These are phyloP conservation scores for Fusarium circinatum DNA, from an alignment of 2,329 filamentous ascomycete species.

Conservation along the genomic window DNA sequence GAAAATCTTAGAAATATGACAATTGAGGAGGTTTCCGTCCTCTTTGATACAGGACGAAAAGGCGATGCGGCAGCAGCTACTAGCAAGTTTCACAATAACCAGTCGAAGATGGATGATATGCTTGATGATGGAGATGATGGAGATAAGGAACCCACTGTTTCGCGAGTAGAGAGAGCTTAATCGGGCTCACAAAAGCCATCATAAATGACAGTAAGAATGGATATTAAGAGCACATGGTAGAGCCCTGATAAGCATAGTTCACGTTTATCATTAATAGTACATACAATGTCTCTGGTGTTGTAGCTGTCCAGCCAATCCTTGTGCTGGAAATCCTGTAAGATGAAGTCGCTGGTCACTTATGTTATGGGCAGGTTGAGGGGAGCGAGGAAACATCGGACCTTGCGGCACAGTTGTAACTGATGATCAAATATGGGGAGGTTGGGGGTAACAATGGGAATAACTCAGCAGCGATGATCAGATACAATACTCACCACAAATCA, in stretches of 20 bases:
- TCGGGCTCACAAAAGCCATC: fast-evolving
- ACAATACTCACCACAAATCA: neutral
- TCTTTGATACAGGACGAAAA: constrained; percentile 31
- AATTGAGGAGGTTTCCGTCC: constrained; percentile 31
- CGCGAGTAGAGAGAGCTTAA: constrained; percentile 14
- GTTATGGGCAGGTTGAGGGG: too few relatives aligned
- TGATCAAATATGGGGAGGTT: neutral
- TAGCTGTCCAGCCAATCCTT: neutral
- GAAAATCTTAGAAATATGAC: constrained; percentile 19
- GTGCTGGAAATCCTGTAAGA: neutral
- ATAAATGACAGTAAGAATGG: too few relatives aligned
- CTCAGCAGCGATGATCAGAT: neutral
- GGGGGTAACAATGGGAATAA: neutral
- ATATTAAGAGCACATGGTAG: neutral
- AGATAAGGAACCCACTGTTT: constrained; percentile 5
- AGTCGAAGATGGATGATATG: constrained; percentile 6
- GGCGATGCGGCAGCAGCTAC: constrained; percentile 13
- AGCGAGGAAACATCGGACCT: too few relatives aligned
- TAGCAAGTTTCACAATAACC: neutral
- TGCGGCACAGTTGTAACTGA: neutral
- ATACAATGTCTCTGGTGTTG: fast-evolving
- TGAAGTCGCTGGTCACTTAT: too few relatives aligned
- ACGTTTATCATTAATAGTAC: too few relatives aligned
- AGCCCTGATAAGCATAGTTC: neutral
- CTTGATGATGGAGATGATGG: constrained; percentile 8